These are phyloP conservation scores for Pseudonitzschia multiseries DNA, from an alignment of 108 stramenopile genomes.

Conservation along the genomic window DNA sequence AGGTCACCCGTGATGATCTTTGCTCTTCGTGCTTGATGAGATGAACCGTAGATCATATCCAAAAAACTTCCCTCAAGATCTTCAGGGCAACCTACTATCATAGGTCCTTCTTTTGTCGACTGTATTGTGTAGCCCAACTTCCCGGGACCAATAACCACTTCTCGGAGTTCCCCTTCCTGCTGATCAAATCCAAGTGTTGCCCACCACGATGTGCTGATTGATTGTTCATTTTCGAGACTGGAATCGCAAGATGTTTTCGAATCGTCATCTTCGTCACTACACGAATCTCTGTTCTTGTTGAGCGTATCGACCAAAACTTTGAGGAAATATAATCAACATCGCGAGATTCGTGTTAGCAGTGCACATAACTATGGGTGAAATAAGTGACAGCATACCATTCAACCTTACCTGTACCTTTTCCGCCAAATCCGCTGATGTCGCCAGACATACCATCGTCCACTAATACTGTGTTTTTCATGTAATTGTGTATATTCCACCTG, in stretches of 20 bases:
- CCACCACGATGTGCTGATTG: background rate
- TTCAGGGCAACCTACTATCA: background rate
- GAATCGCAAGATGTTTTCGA: background rate
- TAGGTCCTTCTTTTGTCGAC: slow-evolving; percentile 11
- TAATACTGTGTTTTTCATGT: background rate
- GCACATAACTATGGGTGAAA: background rate
- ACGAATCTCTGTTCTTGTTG: background rate
- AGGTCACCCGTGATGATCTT: background rate
- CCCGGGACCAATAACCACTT: slow-evolving; percentile 7
- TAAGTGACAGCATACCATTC: background rate
- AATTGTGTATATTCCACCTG: background rate
- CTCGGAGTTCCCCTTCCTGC: background rate
- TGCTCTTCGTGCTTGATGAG: background rate
- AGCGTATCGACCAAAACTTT: background rate
- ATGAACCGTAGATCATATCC: background rate
- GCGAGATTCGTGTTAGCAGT: background rate
- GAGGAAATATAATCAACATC: background rate
- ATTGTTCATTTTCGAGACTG: background rate
- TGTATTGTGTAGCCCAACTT: slow-evolving; percentile 6
- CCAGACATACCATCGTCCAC: no score
- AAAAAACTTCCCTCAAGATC: background rate
- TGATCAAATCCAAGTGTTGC: background rate
- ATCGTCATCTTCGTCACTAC: background rate
- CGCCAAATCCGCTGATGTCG: no score
- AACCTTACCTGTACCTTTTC: background rate